Percentiles rank a stretch among this genome's conserved stretches.
Conservation (phyloP, 179 eudicot genomes). For the Heliamphora pulchella region DNA sequence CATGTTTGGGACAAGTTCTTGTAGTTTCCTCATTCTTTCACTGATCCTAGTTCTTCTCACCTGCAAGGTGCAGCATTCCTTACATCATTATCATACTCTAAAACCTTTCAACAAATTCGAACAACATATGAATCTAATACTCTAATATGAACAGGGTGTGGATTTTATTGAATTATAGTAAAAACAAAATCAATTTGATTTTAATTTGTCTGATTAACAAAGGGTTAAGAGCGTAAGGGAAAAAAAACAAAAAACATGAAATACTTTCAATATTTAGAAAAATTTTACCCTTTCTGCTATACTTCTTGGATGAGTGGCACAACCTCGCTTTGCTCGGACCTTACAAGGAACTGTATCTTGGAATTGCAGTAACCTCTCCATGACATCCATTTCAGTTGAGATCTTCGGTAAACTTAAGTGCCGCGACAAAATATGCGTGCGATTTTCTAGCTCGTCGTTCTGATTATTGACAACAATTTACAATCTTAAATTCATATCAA, state of each 20-base stretch:
- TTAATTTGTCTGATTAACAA: neutral
- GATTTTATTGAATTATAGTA: neutral
- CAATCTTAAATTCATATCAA: constrained; percentile 8
- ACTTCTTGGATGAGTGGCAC: constrained; percentile 90
- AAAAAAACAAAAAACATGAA: neutral
- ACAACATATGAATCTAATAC: neutral
- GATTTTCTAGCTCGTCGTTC: constrained; percentile 36
- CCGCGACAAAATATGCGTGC: constrained; percentile 43
- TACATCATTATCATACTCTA: too few species aligned
- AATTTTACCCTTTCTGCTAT: constrained; percentile 86
- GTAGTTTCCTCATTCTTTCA: constrained; percentile 54
- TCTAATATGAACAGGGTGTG: neutral
- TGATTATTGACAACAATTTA: constrained; percentile 16
- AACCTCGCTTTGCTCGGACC: constrained; percentile 80
- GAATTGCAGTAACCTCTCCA: constrained; percentile 53
- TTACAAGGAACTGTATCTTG: constrained; percentile 64
- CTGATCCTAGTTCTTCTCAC: constrained; percentile 52
- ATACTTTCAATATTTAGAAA: too few species aligned
- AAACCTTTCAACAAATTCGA: neutral
- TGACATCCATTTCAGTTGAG: constrained; percentile 36
- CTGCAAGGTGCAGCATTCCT: constrained; percentile 21
- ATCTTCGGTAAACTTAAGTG: constrained; percentile 69
- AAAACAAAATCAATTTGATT: neutral
- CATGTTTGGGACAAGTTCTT: constrained; percentile 60
- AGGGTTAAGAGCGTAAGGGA: neutral